Evolutionary conservation across 306 rosid species (phyloP).

Genomic region (Sindora glabra): DNA sequence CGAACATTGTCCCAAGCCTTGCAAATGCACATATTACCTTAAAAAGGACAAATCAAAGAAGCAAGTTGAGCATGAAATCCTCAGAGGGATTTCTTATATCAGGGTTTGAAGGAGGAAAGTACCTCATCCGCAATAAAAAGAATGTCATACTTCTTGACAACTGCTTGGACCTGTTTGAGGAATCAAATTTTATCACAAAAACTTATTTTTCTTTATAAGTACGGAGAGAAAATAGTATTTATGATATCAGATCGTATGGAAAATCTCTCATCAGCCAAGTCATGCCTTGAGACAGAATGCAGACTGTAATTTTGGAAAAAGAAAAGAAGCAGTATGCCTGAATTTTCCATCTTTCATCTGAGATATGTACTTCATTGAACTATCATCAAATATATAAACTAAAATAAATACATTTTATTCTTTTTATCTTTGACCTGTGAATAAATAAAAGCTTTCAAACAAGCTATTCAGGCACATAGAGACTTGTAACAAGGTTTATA

Average conservation of each 20-base stretch:
- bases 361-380: neutral
- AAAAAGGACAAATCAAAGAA: slow-evolving; percentile 15
- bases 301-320: neutral
- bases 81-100: neutral
- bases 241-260: neutral
- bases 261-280: neutral
- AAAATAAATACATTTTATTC: neutral
- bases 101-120: neutral
- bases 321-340: neutral
- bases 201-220: neutral
- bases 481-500: neutral
- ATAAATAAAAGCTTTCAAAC: neutral
- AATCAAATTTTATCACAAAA: slow-evolving; percentile 12
- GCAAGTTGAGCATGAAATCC: neutral
- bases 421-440: neutral
- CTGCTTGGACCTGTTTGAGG: slow-evolving; percentile 68
- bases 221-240: neutral
- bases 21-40: slow-evolving; percentile 96
- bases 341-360: neutral
- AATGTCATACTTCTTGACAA: slow-evolving; percentile 89
- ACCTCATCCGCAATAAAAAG: slow-evolving; percentile 97
- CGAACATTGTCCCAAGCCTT: slow-evolving; percentile 87
- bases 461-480: neutral
- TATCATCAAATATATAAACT: neutral
- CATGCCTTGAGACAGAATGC: neutral